phyloP scores from a whole-genome alignment of 495 filamentous ascomycete species.

The Gamarada debralockiae region DNA sequence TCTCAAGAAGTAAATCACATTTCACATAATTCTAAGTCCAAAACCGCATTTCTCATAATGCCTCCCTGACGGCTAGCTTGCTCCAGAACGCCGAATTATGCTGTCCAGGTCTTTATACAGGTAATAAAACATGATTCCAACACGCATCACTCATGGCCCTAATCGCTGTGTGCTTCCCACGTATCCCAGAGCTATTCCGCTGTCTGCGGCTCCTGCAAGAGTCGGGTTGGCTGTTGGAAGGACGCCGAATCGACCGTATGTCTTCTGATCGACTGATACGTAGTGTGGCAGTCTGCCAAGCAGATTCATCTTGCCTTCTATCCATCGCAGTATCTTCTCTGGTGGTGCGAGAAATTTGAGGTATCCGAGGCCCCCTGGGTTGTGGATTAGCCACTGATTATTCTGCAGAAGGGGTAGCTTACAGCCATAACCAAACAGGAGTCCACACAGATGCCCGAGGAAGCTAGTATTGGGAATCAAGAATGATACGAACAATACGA shows the following conservation, averaged over 20 bases:
- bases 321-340: conserved; percentile 73
- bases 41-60: neutral
- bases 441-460: conserved; percentile 79
- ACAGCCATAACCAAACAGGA: conserved; percentile 83
- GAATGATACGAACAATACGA: conserved; percentile 65
- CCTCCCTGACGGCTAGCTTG: neutral
- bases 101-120: conserved; percentile 22
- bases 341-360: conserved; percentile 81
- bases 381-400: conserved; percentile 10
- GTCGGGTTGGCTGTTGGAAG: conserved; percentile 55
- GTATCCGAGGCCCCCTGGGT: conserved; percentile 73
- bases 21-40: conserved; percentile 11
- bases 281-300: conserved; percentile 81
- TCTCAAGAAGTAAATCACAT: neutral
- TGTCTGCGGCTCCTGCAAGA: conserved; percentile 30
- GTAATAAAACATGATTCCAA: neutral
- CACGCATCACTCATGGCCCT: conserved; percentile 33
- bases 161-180: conserved; percentile 61
- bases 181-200: conserved; percentile 51
- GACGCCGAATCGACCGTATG: conserved; percentile 90
- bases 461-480: conserved; percentile 78
- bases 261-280: conserved; percentile 90
- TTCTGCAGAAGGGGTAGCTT: conserved; percentile 29
- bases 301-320: conserved; percentile 81
- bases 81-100: conserved; percentile 20